Evolutionary conservation across 2,329 filamentous ascomycete genomes (phyloP), one percentile per base, ranked within the genome.

Genomic region (Tolypocladium pustulatum): DNA sequence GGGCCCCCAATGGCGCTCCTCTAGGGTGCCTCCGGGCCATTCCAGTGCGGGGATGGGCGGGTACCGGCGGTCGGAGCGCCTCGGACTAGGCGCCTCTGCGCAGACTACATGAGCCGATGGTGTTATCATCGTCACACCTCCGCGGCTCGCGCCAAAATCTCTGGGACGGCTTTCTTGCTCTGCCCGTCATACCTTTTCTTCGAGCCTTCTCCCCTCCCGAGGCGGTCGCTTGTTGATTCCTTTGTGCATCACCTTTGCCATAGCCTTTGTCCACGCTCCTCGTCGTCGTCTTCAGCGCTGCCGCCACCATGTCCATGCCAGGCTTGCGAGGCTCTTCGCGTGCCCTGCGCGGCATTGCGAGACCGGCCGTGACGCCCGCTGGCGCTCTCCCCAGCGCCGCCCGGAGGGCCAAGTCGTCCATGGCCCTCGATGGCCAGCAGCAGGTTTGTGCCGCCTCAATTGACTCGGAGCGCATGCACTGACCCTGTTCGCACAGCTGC

Each of bases 381-480:
- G 60, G 61, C 53, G 59, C 56, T 38, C 60, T 54, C 60, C 64
- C 56, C 60, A 64, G 60, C 64, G 61, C 63, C 58, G 65, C 69
- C 62, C 72, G 67, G 62, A 73, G 75, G 65, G 66, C 68, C 40
- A 73, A 78, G 58, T 81, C 80, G 49, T 79, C 81, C 55, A 67
- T 75, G 58, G 70, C 72, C 40, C 69, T 76, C 58, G 84, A 87
- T 59, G 75, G 79, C 62, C 84, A 87, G 70, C 84, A 86, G 66
- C 78, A 80, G 76, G 83, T 86, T 67, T 49, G 76, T 65, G 55
- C 27, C 27, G 13, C 43, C 30, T 22, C 54, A 52, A 59, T 55
- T 56, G 43, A 20, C 57, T n/a, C 30, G 20, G 17, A 1, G 57
- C 61, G 60, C 63, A 63, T 65, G 58, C 41, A 37, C 64, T 68